phyloP scores from a whole-genome alignment of 225 moss, liverwort and hornwort species.

The Straminergon stramineum region DNA sequence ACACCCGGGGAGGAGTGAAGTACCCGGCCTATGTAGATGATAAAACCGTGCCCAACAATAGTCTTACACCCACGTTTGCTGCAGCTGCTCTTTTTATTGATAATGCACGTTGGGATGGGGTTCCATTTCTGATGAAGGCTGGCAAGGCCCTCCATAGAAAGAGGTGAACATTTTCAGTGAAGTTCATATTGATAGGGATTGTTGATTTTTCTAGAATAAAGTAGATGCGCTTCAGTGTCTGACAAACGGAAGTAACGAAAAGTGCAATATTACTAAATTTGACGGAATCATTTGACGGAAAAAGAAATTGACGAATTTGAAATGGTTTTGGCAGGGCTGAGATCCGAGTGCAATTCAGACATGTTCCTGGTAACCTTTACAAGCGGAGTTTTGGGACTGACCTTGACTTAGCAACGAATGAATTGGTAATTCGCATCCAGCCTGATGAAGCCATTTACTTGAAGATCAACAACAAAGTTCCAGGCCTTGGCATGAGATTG shows the following conservation, averaged over 20 bases:
- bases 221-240: neutral
- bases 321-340: conserved; percentile 59
- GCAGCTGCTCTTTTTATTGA: conserved; percentile 96
- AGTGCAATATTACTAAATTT: neutral
- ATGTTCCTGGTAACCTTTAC: conserved; percentile 93
- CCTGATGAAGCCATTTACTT: conserved; percentile 97
- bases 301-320: neutral
- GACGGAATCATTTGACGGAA: neutral
- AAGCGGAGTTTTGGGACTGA: conserved; percentile 93
- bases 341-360: conserved; percentile 93
- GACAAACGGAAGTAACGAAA: neutral
- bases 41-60: conserved; percentile 85
- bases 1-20: conserved; percentile 70
- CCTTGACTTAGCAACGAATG: conserved; percentile 93
- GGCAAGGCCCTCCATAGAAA: conserved; percentile 89
- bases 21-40: conserved; percentile 93
- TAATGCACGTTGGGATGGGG: conserved; percentile 92
- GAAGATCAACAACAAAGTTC: conserved; percentile 96
- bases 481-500: conserved; percentile 92
- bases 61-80: conserved; percentile 91
- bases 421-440: conserved; percentile 92
- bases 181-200: neutral
- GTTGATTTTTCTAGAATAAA: neutral
- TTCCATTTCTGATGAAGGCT: conserved; percentile 99
- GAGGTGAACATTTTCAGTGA: conserved; percentile 21